Evolutionary conservation across 805 yeast genomes (phyloP).

Genomic region (Candida mattraensis): DNA sequence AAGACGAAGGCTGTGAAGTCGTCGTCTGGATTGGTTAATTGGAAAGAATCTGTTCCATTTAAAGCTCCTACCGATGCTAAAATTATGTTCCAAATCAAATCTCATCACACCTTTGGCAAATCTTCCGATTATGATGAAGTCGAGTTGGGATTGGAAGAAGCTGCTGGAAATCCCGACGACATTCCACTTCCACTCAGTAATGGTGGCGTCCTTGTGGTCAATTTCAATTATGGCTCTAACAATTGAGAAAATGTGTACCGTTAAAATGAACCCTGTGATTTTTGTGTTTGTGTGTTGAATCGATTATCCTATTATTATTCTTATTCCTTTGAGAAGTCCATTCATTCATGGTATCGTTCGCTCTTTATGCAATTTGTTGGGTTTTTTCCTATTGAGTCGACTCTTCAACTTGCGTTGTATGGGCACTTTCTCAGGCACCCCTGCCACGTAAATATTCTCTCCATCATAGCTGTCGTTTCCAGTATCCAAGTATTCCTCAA

Average conservation of each 20-base stretch:
- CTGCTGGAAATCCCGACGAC: conserved; percentile 45
- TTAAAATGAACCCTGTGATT: background rate
- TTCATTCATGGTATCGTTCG: conserved; percentile 1
- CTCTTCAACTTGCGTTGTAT: background rate
- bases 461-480: background rate
- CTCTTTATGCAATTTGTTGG: conserved; percentile 3
- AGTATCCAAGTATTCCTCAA: too few relatives aligned
- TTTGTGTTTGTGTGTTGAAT: background rate
- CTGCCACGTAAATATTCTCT: too few relatives aligned
- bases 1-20: conserved; percentile 61
- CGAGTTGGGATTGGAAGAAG: conserved; percentile 50
- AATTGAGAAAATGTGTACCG: conserved; percentile 3
- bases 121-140: conserved; percentile 63
- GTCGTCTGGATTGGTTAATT: conserved; percentile 44
- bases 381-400: background rate
- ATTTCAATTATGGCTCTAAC: conserved; percentile 35
- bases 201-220: conserved; percentile 37
- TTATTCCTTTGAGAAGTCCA: too few relatives aligned
- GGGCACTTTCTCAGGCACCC: too few relatives aligned
- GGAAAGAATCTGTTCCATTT: conserved; percentile 69
- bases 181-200: conserved; percentile 41
- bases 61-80: conserved; percentile 62
- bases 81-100: conserved; percentile 58
- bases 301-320: too few relatives aligned
- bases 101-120: conserved; percentile 74